A percentile compares a stretch with the other conserved stretches of the same genome.
phyloP scores from a whole-genome alignment of 805 yeast species.

The Metschnikowia vanudenii region DNA sequence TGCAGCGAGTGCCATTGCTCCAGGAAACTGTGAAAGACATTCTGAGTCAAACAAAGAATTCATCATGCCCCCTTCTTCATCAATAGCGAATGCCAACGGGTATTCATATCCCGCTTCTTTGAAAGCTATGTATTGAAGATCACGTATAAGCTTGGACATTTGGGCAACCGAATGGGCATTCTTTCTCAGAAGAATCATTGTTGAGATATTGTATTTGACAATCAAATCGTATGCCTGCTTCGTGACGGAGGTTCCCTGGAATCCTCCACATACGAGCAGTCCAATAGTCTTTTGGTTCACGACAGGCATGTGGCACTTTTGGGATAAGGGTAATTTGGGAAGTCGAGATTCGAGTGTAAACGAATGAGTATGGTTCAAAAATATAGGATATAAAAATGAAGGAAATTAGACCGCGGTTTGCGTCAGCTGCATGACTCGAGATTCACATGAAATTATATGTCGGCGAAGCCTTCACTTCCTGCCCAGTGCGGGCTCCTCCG shows the following conservation, averaged over 20 bases:
- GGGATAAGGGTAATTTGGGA: too few species aligned
- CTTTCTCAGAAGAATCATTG: slow-evolving; percentile 51
- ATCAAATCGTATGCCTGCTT: slow-evolving; percentile 53
- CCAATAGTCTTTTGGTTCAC: slow-evolving; percentile 31
- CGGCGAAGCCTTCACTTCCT: slow-evolving; percentile 11
- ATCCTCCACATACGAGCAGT: slow-evolving; percentile 58
- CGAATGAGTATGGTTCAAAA: not conserved
- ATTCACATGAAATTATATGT: slow-evolving; percentile 4
- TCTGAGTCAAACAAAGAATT: slow-evolving; percentile 55
- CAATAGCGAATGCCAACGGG: slow-evolving; percentile 57
- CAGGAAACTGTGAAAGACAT: slow-evolving; percentile 56
- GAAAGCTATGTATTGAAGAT: slow-evolving; percentile 54
- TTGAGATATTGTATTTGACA: slow-evolving; percentile 48
- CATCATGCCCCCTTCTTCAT: slow-evolving; percentile 65
- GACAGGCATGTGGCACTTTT: not conserved
- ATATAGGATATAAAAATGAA: too few species aligned
- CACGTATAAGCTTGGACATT: slow-evolving; percentile 48
- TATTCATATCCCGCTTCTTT: slow-evolving; percentile 46
- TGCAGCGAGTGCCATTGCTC: slow-evolving; percentile 64
- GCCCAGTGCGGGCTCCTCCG: slow-evolving; percentile 2
- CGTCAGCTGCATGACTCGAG: not conserved
- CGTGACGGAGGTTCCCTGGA: slow-evolving; percentile 53
- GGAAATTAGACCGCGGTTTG: too few species aligned
- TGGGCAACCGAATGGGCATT: slow-evolving; percentile 51
- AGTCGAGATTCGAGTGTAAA: not conserved